Evolutionary conservation across 495 filamentous ascomycete genomes (phyloP), one percentile per base, ranked within the genome.

Genomic region (Daldinia loculata): DNA sequence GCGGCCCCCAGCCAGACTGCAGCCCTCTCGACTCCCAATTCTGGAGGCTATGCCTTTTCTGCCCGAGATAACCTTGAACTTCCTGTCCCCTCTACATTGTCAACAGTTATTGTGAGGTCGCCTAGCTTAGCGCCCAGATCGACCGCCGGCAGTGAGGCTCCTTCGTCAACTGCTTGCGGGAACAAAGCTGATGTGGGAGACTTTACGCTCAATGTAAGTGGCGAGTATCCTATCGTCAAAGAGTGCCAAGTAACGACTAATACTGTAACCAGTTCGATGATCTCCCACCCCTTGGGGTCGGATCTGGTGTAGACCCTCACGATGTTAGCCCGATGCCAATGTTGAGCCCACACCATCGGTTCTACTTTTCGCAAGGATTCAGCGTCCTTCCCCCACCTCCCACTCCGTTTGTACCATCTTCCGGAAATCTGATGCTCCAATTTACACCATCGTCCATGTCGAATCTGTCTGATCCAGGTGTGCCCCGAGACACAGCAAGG

Each of bases 351-450:
- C 80, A 83, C 55, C 81, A 80, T 61, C 77, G 81, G 12, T 80
- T 83, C 62, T 80, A 73, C 24, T 82, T 83, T 69, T 77, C 80
- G 0, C 32, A 63, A 8, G 80, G 79, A 6, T 83, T 84, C 56
- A n/a, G 56, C 19, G 75, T 81, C n/a, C 68, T 75, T 0, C 70
- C 79, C 1, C 67, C 76, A 1, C 70, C 70, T 19, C 36, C 34
- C 0, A 17, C 56, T 26, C 75, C 72, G 22, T 84, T 74, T 67
- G 45, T 63, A 29, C 77, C 82, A 0, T 80, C 79, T 22, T 84
- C 82, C 3, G 79, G 80, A 30, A 67, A 69, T 8, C 76, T 80
- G 29, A 70, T 84, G 75, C 29, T 81, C 15, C 74, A 79, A 52
- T 80, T 80, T 53, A 76, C 72, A n/a, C 76, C 75, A 5, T 69